Evolutionary conservation across 495 filamentous ascomycete genomes (phyloP).

Genomic region (Neurospora sp.): DNA sequence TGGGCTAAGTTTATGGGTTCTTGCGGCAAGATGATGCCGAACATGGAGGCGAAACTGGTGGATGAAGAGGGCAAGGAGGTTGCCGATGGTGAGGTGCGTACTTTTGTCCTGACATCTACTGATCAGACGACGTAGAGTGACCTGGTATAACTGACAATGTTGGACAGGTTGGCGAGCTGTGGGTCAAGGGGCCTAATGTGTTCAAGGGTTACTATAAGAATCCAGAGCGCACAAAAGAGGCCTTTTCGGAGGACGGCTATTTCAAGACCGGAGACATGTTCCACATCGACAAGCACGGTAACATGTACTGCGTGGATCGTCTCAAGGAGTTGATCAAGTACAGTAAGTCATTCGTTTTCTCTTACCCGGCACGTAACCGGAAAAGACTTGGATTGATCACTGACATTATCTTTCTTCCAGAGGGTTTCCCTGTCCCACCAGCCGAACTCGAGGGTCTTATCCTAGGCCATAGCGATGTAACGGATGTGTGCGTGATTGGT

Average conservation of each 20-base stretch:
- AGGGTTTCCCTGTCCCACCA: constrained; percentile 80
- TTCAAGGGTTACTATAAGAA: constrained; percentile 74
- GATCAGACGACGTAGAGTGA: not conserved
- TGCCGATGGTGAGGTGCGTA: constrained; percentile 30
- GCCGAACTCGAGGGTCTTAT: constrained; percentile 81
- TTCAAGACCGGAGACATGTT: constrained; percentile 77
- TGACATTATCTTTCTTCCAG: constrained; percentile 9
- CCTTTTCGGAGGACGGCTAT: constrained; percentile 63
- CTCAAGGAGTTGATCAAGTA: constrained; percentile 91
- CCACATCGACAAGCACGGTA: constrained; percentile 44
- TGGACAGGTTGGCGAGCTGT: constrained; percentile 55
- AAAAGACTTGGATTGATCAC: not conserved
- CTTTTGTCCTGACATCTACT: not conserved
- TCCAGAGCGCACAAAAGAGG: constrained; percentile 47
- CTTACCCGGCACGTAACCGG: not conserved
- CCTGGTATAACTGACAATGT: not conserved
- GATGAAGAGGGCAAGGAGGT: constrained; percentile 51
- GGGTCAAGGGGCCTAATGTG: constrained; percentile 66
- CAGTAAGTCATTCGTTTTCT: constrained; percentile 21
- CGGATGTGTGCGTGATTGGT: constrained; percentile 78
- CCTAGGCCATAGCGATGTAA: constrained; percentile 57
- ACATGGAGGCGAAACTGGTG: constrained; percentile 78
- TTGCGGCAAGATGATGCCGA: constrained; percentile 71
- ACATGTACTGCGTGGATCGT: constrained; percentile 62
- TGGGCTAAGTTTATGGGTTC: constrained; percentile 73